Evolutionary conservation across 192 early-diverging fungal species (phyloP).

Genomic region (Backusella tarrabulga): DNA sequence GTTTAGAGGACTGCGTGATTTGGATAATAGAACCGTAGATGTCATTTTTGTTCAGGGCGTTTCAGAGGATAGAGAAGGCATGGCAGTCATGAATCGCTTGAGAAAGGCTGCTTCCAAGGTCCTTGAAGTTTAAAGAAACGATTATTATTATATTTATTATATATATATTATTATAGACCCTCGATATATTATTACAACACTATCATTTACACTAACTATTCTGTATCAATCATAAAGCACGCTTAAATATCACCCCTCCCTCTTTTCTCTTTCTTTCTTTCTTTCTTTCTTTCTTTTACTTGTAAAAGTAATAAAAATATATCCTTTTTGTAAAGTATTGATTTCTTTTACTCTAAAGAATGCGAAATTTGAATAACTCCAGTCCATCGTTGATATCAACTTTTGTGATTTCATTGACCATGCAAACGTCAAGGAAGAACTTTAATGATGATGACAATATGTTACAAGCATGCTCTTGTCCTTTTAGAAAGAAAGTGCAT

Average conservation of each 20-base stretch:
- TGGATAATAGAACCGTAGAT: slow-evolving; percentile 69
- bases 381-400: too few relatives aligned
- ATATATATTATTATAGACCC: background rate
- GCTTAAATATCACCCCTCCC: background rate
- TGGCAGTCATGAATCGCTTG: slow-evolving; percentile 97
- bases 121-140: slow-evolving; percentile 27
- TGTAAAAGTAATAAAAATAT: background rate
- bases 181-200: background rate
- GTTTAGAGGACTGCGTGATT: slow-evolving; percentile 73
- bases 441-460: too few relatives aligned
- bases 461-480: too few relatives aligned
- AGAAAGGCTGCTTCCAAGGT: slow-evolving; percentile 82
- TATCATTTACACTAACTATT: background rate
- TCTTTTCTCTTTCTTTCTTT: background rate
- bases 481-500: too few relatives aligned
- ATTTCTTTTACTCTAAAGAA: too few relatives aligned
- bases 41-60: slow-evolving; percentile 93
- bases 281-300: too few relatives aligned
- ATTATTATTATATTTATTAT: background rate
- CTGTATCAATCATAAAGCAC: background rate
- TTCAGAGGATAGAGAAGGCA: slow-evolving; percentile 77
- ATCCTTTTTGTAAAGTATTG: background rate
- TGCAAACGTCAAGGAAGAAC: too few relatives aligned
- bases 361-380: too few relatives aligned
- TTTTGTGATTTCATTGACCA: too few relatives aligned